phyloP scores from a whole-genome alignment of 441 rosid genomes.

The Gossypium schwendimanii region DNA sequence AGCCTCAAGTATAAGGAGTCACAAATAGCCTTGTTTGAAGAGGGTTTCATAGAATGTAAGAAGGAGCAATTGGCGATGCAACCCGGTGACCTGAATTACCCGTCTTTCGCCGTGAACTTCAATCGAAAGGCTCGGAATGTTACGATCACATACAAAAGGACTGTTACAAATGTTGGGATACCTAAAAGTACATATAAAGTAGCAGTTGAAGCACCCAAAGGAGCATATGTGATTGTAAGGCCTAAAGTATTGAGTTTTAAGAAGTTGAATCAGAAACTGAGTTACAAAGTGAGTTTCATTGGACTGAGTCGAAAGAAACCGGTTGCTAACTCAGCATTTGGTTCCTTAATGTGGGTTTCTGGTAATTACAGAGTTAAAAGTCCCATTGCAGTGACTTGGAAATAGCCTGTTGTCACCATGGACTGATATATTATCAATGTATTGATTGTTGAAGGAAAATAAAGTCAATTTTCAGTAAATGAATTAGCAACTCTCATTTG shows the following conservation, averaged over 20 bases:
- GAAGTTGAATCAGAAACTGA: constrained; percentile 38
- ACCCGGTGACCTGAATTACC: constrained; percentile 35
- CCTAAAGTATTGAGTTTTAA: constrained; percentile 34
- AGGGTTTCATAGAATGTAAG: constrained; percentile 11
- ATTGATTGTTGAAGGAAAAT: not conserved
- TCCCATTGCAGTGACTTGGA: constrained; percentile 46
- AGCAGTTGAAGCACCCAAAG: not conserved
- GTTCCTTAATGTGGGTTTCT: constrained; percentile 40
- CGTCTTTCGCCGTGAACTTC: constrained; percentile 31
- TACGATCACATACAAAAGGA: constrained; percentile 20
- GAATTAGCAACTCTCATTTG: too few species aligned
- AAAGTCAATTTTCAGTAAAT: too few species aligned
- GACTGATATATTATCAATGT: not conserved
- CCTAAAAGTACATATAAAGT: not conserved
- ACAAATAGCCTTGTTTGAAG: not conserved
- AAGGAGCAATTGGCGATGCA: not conserved
- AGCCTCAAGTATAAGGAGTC: constrained; percentile 22
- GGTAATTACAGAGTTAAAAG: constrained; percentile 38
- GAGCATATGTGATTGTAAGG: constrained; percentile 16
- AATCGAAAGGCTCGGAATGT: not conserved
- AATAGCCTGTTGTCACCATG: constrained; percentile 4
- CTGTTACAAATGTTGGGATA: constrained; percentile 31
- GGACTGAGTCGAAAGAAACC: constrained; percentile 4
- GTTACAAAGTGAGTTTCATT: constrained; percentile 41
- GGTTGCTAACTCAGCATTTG: constrained; percentile 34